A percentile compares a stretch with the other conserved stretches of the same genome.
phyloP scores from a whole-genome alignment of 2,329 filamentous ascomycete species.

The Neofusicoccum kwambonambiense region DNA sequence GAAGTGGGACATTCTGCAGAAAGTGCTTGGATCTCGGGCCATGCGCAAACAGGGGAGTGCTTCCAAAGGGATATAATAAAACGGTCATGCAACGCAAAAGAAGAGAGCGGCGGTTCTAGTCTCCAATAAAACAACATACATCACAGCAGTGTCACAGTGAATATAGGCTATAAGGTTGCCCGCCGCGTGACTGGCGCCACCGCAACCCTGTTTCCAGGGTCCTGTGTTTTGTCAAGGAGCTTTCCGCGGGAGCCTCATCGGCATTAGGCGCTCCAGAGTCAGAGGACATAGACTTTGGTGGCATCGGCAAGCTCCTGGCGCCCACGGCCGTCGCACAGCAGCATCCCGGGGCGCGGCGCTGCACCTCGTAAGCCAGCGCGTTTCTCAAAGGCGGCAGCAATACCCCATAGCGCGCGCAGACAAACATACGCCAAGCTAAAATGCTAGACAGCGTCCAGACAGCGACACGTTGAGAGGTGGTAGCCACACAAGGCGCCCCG shows the following conservation, averaged over 20 bases:
- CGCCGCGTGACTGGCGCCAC: neutral
- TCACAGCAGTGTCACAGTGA: neutral
- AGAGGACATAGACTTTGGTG: neutral
- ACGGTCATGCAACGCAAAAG: neutral
- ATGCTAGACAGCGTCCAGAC: neutral
- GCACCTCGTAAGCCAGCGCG: neutral
- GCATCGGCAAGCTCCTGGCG: neutral
- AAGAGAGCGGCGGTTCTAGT: neutral
- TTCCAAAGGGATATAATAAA: neutral
- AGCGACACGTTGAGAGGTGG: neutral
- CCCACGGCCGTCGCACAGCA: neutral
- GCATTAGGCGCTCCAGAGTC: neutral
- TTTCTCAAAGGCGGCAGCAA: neutral
- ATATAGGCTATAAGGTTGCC: neutral
- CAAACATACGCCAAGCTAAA: no score
- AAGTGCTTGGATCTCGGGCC: conserved; percentile 2
- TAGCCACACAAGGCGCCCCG: neutral
- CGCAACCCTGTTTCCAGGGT: neutral
- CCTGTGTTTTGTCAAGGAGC: neutral
- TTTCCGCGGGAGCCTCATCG: neutral
- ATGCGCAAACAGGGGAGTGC: neutral
- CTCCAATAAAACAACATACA: neutral
- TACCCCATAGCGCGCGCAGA: neutral
- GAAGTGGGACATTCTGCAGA: neutral
- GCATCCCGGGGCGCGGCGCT: neutral